Conservation (phyloP, 164 flowering plant species). For the Cinnamomum chago region DNA sequence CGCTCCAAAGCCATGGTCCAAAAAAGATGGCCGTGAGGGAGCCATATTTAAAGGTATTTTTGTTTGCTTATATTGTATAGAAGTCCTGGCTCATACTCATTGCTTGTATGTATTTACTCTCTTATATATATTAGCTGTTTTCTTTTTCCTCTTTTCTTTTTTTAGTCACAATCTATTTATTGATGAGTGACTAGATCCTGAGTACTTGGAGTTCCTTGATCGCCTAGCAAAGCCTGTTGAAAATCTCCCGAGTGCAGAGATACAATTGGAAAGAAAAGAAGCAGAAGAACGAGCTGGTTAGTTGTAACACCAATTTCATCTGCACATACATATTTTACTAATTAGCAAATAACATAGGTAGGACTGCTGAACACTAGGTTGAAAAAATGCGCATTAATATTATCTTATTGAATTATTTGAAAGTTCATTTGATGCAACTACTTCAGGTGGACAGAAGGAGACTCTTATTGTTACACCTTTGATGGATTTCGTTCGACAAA, state of each 20-base stretch:
- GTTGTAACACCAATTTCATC: conserved; percentile 13
- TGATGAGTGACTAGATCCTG: conserved; percentile 62
- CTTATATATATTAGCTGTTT: not conserved
- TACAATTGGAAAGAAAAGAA: conserved; percentile 86
- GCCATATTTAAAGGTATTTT: conserved; percentile 65
- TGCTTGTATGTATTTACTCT: not conserved
- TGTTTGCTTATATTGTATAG: not conserved
- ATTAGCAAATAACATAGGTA: not conserved
- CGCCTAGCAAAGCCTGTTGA: conserved; percentile 75
- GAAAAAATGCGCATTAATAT: too few species aligned
- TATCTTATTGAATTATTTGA: not conserved
- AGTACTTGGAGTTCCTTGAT: conserved; percentile 88
- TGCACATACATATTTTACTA: not conserved
- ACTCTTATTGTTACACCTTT: conserved; percentile 69
- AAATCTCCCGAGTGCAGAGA: conserved; percentile 95
- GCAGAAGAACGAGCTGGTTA: conserved; percentile 83
- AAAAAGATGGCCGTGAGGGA: conserved; percentile 93
- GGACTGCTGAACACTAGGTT: not conserved
- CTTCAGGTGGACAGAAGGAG: conserved; percentile 65
- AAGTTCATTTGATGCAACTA: not conserved
- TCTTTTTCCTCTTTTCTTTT: not conserved
- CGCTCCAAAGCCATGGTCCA: conserved; percentile 60
- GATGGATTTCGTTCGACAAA: conserved; percentile 86
- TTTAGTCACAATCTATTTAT: conserved; percentile 23
- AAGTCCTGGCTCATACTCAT: not conserved